Evolutionary conservation across 768 basidiomycete genomes (phyloP).

Genomic region (Suillus bovinus): DNA sequence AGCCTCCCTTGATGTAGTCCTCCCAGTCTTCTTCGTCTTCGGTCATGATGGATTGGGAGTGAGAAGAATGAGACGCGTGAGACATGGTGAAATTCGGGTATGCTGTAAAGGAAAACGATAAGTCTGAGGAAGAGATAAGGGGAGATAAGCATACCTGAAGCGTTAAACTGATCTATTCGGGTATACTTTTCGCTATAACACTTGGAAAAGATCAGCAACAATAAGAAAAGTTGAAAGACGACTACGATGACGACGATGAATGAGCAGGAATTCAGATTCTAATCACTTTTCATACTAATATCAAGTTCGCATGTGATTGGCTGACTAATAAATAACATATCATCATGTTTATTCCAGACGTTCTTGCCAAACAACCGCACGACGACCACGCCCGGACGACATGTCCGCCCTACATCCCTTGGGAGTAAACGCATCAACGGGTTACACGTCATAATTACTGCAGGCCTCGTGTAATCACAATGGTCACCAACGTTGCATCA

Average conservation of each 20-base stretch:
- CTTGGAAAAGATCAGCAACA: conserved; percentile 3
- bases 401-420: neutral
- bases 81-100: conserved; percentile 50
- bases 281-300: no score
- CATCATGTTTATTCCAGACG: conserved; percentile 14
- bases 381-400: neutral
- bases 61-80: conserved; percentile 74
- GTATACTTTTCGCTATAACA: conserved; percentile 19
- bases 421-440: neutral
- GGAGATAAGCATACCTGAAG: conserved; percentile 29
- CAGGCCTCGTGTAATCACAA: neutral
- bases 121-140: conserved; percentile 33
- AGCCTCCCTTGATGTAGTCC: conserved; percentile 81
- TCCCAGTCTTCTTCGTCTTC: conserved; percentile 95
- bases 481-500: conserved; percentile 4
- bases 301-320: no score
- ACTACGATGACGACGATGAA: neutral
- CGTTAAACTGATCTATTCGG: conserved; percentile 19
- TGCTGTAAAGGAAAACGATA: conserved; percentile 37
- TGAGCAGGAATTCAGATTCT: no score
- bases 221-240: neutral
- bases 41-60: conserved; percentile 77
- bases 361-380: conserved; percentile 21
- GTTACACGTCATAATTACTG: neutral
- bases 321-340: conserved; percentile 23